Conservation (phyloP, 1,139 yeast species). For the Debaryomycetaceae sp. region DNA sequence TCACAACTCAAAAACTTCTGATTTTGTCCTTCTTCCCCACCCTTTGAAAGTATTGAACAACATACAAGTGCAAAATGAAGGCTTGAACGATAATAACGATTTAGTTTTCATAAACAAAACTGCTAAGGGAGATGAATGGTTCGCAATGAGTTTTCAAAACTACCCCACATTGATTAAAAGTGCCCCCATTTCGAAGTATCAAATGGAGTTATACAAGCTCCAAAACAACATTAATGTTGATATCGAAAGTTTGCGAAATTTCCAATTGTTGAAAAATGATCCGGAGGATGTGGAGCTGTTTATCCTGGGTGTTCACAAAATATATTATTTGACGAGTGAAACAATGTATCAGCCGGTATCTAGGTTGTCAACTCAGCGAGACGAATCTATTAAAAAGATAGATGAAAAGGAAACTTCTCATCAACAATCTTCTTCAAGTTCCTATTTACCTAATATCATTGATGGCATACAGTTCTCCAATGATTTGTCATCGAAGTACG, state of each 20-base stretch:
- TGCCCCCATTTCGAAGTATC: slow-evolving; percentile 68
- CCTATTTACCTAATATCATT: slow-evolving; percentile 25
- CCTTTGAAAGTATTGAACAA: slow-evolving; percentile 49
- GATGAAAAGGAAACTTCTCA: slow-evolving; percentile 12
- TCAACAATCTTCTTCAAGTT: background rate
- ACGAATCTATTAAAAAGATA: slow-evolving; percentile 21
- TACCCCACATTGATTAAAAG: slow-evolving; percentile 80
- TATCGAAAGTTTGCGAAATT: slow-evolving; percentile 13
- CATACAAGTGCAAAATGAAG: slow-evolving; percentile 25
- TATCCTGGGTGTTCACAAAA: slow-evolving; percentile 52
- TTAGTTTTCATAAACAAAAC: slow-evolving; percentile 66
- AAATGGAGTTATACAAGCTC: slow-evolving; percentile 31
- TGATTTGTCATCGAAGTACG: slow-evolving; percentile 5
- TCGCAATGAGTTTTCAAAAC: slow-evolving; percentile 73
- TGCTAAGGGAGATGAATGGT: slow-evolving; percentile 66
- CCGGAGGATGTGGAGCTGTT: slow-evolving; percentile 26
- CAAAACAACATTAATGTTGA: slow-evolving; percentile 11
- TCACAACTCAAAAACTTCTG: slow-evolving; percentile 24
- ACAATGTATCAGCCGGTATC: slow-evolving; percentile 38
- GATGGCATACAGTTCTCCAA: slow-evolving; percentile 37
- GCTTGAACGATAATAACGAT: slow-evolving; percentile 29
- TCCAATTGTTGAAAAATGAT: slow-evolving; percentile 16
- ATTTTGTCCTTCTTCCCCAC: slow-evolving; percentile 58
- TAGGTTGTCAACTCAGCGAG: slow-evolving; percentile 19
- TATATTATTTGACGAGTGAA: slow-evolving; percentile 29